These are phyloP conservation scores for Takakia lepidozioides DNA, from an alignment of 225 moss, liverwort and hornwort genomes.

Conservation along the genomic window DNA sequence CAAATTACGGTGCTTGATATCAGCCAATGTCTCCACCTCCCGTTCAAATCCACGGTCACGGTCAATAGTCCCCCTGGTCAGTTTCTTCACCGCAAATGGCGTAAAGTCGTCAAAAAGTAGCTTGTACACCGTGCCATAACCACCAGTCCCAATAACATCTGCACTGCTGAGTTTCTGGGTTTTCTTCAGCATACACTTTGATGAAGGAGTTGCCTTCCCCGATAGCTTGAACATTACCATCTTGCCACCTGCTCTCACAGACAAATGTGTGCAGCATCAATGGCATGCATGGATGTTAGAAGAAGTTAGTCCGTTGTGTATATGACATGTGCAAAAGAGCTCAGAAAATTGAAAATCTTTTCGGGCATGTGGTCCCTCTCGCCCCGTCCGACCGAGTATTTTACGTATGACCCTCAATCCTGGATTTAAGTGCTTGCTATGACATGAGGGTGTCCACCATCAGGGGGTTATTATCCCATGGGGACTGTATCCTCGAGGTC, in stretches of 20 bases:
- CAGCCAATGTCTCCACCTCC: constrained; percentile 78
- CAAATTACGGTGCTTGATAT: constrained; percentile 81
- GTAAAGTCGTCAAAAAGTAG: constrained; percentile 70
- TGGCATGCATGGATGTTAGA: no score
- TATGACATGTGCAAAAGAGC: no score
- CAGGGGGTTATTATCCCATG: no score
- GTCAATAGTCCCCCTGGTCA: constrained; percentile 49
- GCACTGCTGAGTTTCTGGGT: constrained; percentile 65
- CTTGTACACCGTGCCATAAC: constrained; percentile 83
- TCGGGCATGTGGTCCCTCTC: no score
- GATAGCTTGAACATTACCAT: constrained; percentile 74
- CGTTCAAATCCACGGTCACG: constrained; percentile 76
- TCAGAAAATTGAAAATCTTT: no score
- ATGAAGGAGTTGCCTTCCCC: constrained; percentile 73
- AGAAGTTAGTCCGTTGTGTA: no score
- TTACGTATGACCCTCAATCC: no score
- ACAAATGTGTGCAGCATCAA: no score
- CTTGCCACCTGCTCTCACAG: constrained; percentile 55
- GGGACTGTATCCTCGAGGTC: no score
- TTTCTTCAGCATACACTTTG: constrained; percentile 56
- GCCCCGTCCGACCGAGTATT: no score
- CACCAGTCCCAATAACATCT: constrained; percentile 79
- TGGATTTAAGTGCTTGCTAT: no score
- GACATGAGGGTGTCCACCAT: no score
- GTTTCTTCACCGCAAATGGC: constrained; percentile 79